Evolutionary conservation across 83 land plant genomes (phyloP).

Genomic region (Isoetes engelmannii): DNA sequence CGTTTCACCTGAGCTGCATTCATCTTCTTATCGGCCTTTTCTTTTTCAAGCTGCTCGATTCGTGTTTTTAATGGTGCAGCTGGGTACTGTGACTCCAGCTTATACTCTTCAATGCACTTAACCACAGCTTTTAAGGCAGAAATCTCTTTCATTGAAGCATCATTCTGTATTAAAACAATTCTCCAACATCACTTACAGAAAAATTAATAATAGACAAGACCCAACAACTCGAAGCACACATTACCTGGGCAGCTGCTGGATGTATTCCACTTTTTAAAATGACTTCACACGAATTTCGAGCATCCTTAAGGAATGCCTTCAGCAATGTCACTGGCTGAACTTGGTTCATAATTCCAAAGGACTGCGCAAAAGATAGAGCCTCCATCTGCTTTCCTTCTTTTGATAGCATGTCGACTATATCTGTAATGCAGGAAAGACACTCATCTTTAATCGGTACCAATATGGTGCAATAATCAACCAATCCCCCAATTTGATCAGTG

Average conservation of each 20-base stretch:
- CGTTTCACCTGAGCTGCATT: not conserved
- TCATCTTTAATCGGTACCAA: too few species aligned
- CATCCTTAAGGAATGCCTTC: slow-evolving; percentile 83
- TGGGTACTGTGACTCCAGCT: slow-evolving; percentile 35
- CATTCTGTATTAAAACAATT: slow-evolving; percentile 32
- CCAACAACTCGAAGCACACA: too few species aligned
- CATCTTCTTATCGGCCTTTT: slow-evolving; percentile 26
- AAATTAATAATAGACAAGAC: too few species aligned
- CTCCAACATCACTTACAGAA: not conserved
- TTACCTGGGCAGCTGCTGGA: slow-evolving; percentile 43
- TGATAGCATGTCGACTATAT: slow-evolving; percentile 64
- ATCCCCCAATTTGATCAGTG: too few species aligned
- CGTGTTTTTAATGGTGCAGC: slow-evolving; percentile 25
- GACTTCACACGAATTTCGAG: slow-evolving; percentile 48
- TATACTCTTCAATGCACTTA: slow-evolving; percentile 37
- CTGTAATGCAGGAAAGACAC: too few species aligned
- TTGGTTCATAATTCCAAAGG: slow-evolving; percentile 66
- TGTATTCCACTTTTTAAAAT: slow-evolving; percentile 47
- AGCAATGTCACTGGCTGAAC: slow-evolving; percentile 72
- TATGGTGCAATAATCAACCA: too few species aligned
- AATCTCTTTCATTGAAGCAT: slow-evolving; percentile 34
- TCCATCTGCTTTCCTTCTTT: slow-evolving; percentile 85
- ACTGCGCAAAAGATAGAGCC: slow-evolving; percentile 72
- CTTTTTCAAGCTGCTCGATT: slow-evolving; percentile 32
- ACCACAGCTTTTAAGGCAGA: slow-evolving; percentile 36